These are phyloP conservation scores for Epicoccum nigrum DNA, from an alignment of 2,329 filamentous ascomycete genomes.

Conservation along the genomic window DNA sequence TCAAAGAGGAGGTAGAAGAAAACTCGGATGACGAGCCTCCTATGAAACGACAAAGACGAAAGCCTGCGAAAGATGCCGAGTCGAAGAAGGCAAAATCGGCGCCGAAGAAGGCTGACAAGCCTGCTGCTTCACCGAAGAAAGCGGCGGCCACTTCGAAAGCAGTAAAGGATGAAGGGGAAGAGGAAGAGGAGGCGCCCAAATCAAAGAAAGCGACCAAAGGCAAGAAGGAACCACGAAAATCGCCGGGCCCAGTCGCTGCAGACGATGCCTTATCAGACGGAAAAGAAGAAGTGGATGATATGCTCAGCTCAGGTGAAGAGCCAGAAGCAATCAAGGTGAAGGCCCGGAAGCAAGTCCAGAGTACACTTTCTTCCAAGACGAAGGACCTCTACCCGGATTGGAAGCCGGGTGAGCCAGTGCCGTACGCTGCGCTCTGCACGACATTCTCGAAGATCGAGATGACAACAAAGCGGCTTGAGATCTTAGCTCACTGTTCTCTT, in stretches of 20 bases:
- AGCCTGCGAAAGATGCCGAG: constrained; percentile 30
- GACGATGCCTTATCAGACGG: constrained; percentile 32
- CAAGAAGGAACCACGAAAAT: constrained; percentile 29
- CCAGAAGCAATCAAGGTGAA: constrained; percentile 76
- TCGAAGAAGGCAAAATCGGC: constrained; percentile 9
- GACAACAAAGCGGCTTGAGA: constrained; percentile 88
- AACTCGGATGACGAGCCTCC: constrained; percentile 47
- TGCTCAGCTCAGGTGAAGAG: constrained; percentile 63
- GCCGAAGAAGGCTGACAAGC: constrained; percentile 26
- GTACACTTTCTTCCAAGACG: constrained; percentile 68
- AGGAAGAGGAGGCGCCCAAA: constrained; percentile 26
- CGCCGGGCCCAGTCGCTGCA: constrained; percentile 27
- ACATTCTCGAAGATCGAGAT: constrained; percentile 95
- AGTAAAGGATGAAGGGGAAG: constrained; percentile 20
- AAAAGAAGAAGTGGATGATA: constrained; percentile 49
- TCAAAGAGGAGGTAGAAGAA: constrained; percentile 36
- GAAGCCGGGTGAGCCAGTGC: constrained; percentile 85
- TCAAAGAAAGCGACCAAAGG: constrained; percentile 23
- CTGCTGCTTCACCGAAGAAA: constrained; percentile 20
- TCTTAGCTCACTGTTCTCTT: constrained; percentile 84
- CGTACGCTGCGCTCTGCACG: constrained; percentile 90
- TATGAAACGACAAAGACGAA: constrained; percentile 44
- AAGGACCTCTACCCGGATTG: constrained; percentile 95
- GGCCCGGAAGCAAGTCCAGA: constrained; percentile 79
- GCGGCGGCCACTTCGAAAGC: constrained; percentile 18